Base-by-base conservation (phyloP, 2,329 filamentous ascomycete species). In the Botrytis sinoallii region DNA sequence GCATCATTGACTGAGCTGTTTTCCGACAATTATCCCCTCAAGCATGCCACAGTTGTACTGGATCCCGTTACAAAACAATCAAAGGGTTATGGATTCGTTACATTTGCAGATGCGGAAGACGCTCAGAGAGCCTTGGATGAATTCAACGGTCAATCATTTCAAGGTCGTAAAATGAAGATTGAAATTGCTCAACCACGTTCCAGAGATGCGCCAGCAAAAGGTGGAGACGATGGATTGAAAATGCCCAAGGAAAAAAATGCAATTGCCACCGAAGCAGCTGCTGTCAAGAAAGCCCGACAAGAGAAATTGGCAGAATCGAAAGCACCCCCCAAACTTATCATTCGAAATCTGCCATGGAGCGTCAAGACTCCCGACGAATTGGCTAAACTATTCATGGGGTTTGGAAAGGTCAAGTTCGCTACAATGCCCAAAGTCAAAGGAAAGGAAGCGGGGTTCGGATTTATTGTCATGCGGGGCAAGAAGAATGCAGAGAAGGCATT, bases 261-360 rank as follows among this genome's bases (percentile, higher is more conserved):
- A 16, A 77, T 81, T 40, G 79, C 80, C 69, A 75, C 83, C 22
- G 82, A 84, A 42, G 80, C 82, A 22, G 81, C 82, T 67, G 81
- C 82, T 40, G 80, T 83, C 76, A 88, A 88, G 79, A 84, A 85
- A 74, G 86, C 88, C 79, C 84, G 87, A 52, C 85, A 88, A 78
- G 89, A 91, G 77, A 87, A 91, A 75, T 84, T 89, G 78, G 88
- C 87, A 75, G 86, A 89, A 77, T 85, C 87, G 25, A 85, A 86
- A 74, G 88, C 89, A 79, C 87, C 91, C 0, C 90, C 92, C 0
- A 95, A 93, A 82, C 84, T 96, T 77, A 96, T 99, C 81, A 90
- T 99, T 67, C 90, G 96, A 80, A 99, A 99, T 82, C 82, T 99
- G 80, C 95, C 96, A 0, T 99, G 96, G 96, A 97, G 92, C 78